Evolutionary conservation across 768 basidiomycete species (phyloP), one percentile per base, ranked within the genome.

Genomic region (Lactarius hatsudake): DNA sequence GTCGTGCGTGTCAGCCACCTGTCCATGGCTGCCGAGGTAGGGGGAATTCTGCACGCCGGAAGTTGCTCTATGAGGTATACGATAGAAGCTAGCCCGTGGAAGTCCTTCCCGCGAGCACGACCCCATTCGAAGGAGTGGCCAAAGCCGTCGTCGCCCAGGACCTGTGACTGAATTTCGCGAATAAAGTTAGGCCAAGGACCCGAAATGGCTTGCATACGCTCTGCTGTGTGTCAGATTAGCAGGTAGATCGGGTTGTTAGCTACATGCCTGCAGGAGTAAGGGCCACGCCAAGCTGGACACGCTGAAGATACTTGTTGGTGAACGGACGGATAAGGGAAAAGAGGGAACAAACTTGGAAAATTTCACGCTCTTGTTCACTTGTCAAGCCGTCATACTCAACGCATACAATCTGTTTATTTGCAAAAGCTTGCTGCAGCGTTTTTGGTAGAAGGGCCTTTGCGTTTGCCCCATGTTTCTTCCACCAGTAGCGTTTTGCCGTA

Each of bases 201-300:
- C 62, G 79, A 83, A 65, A 86, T 78, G 0, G 89, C 90, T 72
- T 89, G 87, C 13, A 93, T 78, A 73, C 87, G 88, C 73, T 92
- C 90, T 82, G 75, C 28, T 57, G 26, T 12, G 42, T 6, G 61
- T 71, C 20, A 71, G 66, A 34, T 18, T 7, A n/a, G 51, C 15
- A 23, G 5, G 15, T 26, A 26, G 51, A 59, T 48, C 40, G 61
- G 5, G 40, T 17, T 51, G 45, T 34, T 20, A 18, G 42, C 42
- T 36, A 73, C 79, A 40, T 64, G 84, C 86, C 87, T 69, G 88
- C 86, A 5, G 87, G 87, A 0, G 89, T 91, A 36, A 91, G 78
- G 0, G 90, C 89, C 81, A 92, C 87, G 8, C 90, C 90, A 3
- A 90, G 80, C 75, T 91, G 90, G 8, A 92, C 90, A 59, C 90